Evolutionary conservation across 345 rosid genomes (phyloP).

Genomic region (Gossypium australe): DNA sequence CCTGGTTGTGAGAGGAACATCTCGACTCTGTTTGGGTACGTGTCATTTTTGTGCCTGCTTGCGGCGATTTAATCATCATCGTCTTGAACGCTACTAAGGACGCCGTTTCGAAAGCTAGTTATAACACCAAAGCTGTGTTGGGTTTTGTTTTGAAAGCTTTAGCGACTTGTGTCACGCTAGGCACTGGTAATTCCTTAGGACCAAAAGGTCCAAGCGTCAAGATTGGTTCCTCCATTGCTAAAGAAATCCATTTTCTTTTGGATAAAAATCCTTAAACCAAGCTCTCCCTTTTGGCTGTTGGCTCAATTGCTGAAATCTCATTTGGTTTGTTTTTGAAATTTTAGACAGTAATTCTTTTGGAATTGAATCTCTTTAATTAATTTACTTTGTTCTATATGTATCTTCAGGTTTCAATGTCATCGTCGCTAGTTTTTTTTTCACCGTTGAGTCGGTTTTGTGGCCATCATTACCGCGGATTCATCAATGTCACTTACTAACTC

Average conservation of each 20-base stretch:
- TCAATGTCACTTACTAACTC: too few species aligned
- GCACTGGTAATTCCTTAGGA: conserved; percentile 86
- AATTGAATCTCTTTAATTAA: not conserved
- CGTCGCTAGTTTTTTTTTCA: conserved; percentile 49
- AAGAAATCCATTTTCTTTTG: conserved; percentile 43
- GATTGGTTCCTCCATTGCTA: conserved; percentile 79
- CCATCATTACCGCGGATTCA: too few species aligned
- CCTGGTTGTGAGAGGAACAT: conserved; percentile 73
- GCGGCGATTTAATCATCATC: conserved; percentile 67
- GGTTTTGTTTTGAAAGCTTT: conserved; percentile 60
- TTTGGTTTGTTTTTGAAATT: conserved; percentile 45
- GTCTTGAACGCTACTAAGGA: conserved; percentile 40
- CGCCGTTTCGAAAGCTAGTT: conserved; percentile 17
- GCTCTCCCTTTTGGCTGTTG: conserved; percentile 77
- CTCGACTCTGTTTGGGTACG: conserved; percentile 50
- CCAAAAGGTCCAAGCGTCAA: conserved; percentile 96
- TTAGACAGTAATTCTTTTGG: not conserved
- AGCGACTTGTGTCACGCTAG: conserved; percentile 79
- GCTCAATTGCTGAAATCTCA: conserved; percentile 80
- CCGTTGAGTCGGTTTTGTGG: too few species aligned
- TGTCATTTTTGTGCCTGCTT: conserved; percentile 60
- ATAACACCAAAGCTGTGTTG: conserved; percentile 30
- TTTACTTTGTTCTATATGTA: not conserved
- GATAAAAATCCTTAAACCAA: conserved; percentile 38
- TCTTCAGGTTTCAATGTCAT: conserved; percentile 85